A percentile compares a stretch with the other conserved stretches of the same genome.
These are phyloP conservation scores for Ceratobasidium papillatum DNA, from an alignment of 1,284 basidiomycete species.

Conservation along the genomic window DNA sequence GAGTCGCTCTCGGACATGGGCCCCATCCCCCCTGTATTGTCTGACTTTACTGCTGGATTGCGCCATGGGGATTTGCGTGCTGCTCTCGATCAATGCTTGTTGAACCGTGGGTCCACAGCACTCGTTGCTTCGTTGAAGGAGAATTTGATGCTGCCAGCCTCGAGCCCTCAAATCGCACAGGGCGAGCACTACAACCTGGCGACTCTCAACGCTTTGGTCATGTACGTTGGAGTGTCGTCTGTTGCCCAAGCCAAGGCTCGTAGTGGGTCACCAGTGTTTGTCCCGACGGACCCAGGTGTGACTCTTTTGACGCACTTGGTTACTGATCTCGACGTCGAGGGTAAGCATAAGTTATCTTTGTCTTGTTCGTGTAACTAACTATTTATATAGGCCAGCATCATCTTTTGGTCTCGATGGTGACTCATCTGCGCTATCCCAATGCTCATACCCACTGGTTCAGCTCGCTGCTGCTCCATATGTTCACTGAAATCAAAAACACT, in stretches of 20 bases:
- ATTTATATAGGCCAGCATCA: conserved; percentile 82
- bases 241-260: conserved; percentile 85
- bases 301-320: conserved; percentile 84
- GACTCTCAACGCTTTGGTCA: conserved; percentile 90
- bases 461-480: conserved; percentile 86
- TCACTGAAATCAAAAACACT: conserved; percentile 76
- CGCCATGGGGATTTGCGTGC: conserved; percentile 79
- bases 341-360: conserved; percentile 57
- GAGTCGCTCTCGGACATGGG: conserved; percentile 87
- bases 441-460: conserved; percentile 98
- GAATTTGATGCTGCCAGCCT: conserved; percentile 66
- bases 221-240: conserved; percentile 92
- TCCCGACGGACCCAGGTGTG: conserved; percentile 81
- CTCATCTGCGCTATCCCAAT: conserved; percentile 95
- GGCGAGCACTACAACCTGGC: conserved; percentile 85
- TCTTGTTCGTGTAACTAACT: background rate
- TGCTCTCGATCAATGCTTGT: conserved; percentile 84
- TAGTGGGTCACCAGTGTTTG: conserved; percentile 81
- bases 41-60: conserved; percentile 86
- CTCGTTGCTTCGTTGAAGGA: conserved; percentile 86
- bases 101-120: conserved; percentile 69
- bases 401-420: conserved; percentile 86
- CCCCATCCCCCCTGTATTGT: conserved; percentile 87
- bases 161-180: conserved; percentile 56
- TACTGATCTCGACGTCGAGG: conserved; percentile 88